Evolutionary conservation across 116 monocot genomes (phyloP).

Genomic region (Zostera marina): DNA sequence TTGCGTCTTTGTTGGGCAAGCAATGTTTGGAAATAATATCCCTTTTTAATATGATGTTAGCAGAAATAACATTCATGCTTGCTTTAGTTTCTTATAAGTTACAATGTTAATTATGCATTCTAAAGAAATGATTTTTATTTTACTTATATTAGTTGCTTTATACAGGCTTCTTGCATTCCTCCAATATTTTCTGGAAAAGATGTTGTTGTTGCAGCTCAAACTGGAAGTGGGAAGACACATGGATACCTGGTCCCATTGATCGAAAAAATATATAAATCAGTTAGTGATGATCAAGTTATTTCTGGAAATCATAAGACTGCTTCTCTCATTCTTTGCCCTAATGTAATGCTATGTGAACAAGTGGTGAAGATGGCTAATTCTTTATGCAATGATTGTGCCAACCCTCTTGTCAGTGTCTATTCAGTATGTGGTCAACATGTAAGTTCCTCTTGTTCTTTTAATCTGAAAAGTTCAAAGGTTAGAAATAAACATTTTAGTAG

Average conservation of each 20-base stretch:
- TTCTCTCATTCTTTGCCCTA: constrained; percentile 78
- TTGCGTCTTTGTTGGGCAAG: too few relatives aligned
- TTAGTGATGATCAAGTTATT: constrained; percentile 4
- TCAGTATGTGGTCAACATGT: constrained; percentile 84
- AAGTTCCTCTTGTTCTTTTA: constrained; percentile 3
- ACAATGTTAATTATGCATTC: too few relatives aligned
- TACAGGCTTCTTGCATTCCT: constrained; percentile 80
- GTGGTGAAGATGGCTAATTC: constrained; percentile 74
- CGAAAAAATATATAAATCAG: constrained; percentile 29
- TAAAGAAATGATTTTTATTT: background rate
- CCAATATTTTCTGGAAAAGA: constrained; percentile 64
- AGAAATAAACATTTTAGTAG: too few relatives aligned
- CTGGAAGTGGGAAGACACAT: constrained; percentile 98
- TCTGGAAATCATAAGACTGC: constrained; percentile 7
- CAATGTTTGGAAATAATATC: too few relatives aligned
- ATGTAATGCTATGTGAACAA: constrained; percentile 97
- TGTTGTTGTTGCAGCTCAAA: constrained; percentile 93
- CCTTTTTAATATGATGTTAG: too few relatives aligned
- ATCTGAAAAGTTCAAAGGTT: background rate
- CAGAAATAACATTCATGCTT: too few relatives aligned
- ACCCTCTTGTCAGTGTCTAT: constrained; percentile 51
- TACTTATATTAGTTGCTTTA: constrained; percentile 5
- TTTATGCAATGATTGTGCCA: constrained; percentile 34
- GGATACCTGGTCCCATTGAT: constrained; percentile 82
- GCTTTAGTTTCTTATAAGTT: too few relatives aligned